Evolutionary conservation across 139 green algal species (phyloP), one percentile per base, ranked within the genome.

Genomic region (Edaphochlamys debaryana): DNA sequence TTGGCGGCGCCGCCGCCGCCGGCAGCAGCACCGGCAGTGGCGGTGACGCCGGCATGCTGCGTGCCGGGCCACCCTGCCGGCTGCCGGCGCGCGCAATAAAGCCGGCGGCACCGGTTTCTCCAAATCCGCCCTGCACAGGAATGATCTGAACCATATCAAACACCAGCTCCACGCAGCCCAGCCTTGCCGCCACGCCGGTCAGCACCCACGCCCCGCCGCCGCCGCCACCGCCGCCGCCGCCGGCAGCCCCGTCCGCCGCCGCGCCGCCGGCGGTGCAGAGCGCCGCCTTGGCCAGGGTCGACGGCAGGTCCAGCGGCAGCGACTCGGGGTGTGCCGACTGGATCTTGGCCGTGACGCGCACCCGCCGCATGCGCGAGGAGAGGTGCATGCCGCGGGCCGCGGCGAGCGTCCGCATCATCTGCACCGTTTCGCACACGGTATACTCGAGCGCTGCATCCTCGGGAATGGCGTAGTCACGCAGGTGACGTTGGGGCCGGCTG

Each of bases 301-400:
- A 50, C 5, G 76, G 76, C 76, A 82, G 60, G 37, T 82, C 63
- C 0, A 6, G 1, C 5, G 76, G 76, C 42, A 82, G 76, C 4
- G 63, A 2, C n/a, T 82, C 76, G 23, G 76, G 76, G 76, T 82
- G 76, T 11, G 76, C 42, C 2, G 76, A 82, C n/a, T 64, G 63
- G 63, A 82, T 82, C 76, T 82, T 82, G 76, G 76, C 76, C 5
- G 76, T 82, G 0, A 82, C 42, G 19, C 76, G 76, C 42, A 82
- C 76, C 13, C 76, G 76, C 23, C 76, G 76, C 63, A 82, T 82
- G 32, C 76, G 76, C 1, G 76, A 73, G 8, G 76, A 73, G 0
- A 82, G 76, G 64, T 82, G 76, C 63, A 30, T 41, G 32, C 76
- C 76, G 45, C 76, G 76, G 42, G 76, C 76, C 34, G 32, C 42